A percentile compares a stretch with the other conserved stretches of the same genome.
Evolutionary conservation across 352 stramenopile species (phyloP).

Genomic region (Phytophthora pseudosyringae): DNA sequence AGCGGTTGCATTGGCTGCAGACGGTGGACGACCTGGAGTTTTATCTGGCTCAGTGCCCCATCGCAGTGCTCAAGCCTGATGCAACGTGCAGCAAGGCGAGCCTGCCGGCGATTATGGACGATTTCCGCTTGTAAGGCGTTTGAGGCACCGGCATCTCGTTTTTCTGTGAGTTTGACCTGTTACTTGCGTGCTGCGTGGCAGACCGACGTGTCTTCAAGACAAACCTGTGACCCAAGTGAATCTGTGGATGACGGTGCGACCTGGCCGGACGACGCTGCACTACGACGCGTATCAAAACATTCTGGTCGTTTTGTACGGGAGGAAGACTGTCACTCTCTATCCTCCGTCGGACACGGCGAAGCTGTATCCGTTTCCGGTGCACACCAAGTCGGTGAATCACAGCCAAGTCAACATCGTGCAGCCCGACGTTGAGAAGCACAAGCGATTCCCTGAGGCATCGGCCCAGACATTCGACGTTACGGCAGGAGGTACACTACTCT

Average conservation of each 20-base stretch:
- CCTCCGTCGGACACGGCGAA: slow-evolving; percentile 58
- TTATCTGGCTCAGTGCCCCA: slow-evolving; percentile 84
- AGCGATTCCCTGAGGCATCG: slow-evolving; percentile 36
- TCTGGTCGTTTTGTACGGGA: slow-evolving; percentile 70
- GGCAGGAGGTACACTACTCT: slow-evolving; percentile 52
- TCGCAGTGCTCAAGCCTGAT: slow-evolving; percentile 61
- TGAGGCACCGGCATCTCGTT: background rate
- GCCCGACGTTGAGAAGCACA: slow-evolving; percentile 42
- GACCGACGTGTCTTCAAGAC: slow-evolving; percentile 45
- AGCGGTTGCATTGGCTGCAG: slow-evolving; percentile 68
- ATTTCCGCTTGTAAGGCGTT: slow-evolving; percentile 61
- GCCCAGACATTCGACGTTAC: slow-evolving; percentile 42
- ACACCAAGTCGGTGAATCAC: slow-evolving; percentile 83
- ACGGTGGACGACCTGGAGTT: slow-evolving; percentile 79
- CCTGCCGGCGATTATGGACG: slow-evolving; percentile 63
- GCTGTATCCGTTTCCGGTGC: slow-evolving; percentile 66
- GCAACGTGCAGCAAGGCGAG: slow-evolving; percentile 44
- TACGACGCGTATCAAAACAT: slow-evolving; percentile 88
- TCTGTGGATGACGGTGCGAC: slow-evolving; percentile 76
- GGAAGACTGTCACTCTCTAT: slow-evolving; percentile 78
- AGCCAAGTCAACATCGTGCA: slow-evolving; percentile 62
- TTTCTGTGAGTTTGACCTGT: slow-evolving; percentile 1
- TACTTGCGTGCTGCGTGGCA: slow-evolving; percentile 25
- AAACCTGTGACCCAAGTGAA: slow-evolving; percentile 81
- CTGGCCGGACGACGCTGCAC: slow-evolving; percentile 71